Evolutionary conservation across 305 asterid genomes (phyloP), one percentile per base, ranked within the genome.

Genomic region (Fraxinus sp.): DNA sequence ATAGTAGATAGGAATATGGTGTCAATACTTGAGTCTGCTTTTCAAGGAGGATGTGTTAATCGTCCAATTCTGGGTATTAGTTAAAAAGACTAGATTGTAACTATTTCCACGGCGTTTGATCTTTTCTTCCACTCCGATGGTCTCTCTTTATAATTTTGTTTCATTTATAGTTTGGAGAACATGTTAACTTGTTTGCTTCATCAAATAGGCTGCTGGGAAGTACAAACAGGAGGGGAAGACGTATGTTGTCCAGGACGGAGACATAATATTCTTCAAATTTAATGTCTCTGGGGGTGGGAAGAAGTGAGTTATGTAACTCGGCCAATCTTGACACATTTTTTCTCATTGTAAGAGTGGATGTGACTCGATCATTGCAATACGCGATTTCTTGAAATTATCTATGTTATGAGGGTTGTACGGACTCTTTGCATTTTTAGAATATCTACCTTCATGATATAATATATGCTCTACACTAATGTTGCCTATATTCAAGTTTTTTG

Each of bases 221-320:
- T 96, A 96, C 83, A 87, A 93, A 20, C 99, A 96, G 88, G 99
- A 96, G 82, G 99, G 99, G 22, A 96, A 96, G 94, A 93, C 98
- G 0, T 96, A 96, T 39, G 90, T 96, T 84, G 99, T 95, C 84
- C 98, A 94, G 90, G 99, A 95, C 55, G 99, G 94, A 49, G 99
- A 96, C 84, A 85, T 96, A 36, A 96, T 96, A 73, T 96, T 94
- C 94, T 96, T 96, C 93, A 96, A 96, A 89, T 96, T 94, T 88
- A 96, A 96, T 36, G 98, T 94, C 62, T 94, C 99, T 16, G 95
- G 99, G 59, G 98, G 98, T 11, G 98, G 98, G 49, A 96, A 93
- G 97, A 96, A 96, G 91, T 96, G 93, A 93, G 82, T 85, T 68
- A 28, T 84, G 75, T 49, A 71, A 22, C 49, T 57, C 82, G 28